A percentile compares a stretch with the other conserved stretches of the same genome.
Evolutionary conservation across 2,329 filamentous ascomycete species (phyloP).

Genomic region (Sporothrix mexicana): DNA sequence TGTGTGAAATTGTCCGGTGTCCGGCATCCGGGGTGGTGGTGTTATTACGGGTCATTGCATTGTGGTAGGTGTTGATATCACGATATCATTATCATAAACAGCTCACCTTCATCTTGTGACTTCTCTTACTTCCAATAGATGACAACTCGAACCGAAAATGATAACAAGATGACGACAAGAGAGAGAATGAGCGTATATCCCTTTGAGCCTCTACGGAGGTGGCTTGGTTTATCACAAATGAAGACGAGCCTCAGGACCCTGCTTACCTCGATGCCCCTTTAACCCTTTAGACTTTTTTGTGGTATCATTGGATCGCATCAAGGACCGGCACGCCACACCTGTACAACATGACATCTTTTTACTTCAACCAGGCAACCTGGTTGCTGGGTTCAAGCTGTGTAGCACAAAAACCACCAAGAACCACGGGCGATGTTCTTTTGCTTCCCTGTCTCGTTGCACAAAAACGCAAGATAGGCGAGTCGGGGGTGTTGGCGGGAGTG

Average conservation of each 20-base stretch:
- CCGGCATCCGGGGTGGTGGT: background rate
- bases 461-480: conserved; percentile 22
- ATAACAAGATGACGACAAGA: background rate
- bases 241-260: background rate
- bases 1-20: background rate
- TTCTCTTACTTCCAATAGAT: no score
- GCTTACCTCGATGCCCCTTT: no score
- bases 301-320: conserved; percentile 4
- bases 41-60: background rate
- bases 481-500: no score
- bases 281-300: no score
- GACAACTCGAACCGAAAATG: no score
- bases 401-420: background rate
- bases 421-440: background rate
- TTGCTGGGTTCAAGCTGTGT: background rate
- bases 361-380: background rate
- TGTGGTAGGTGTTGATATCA: background rate
- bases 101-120: background rate
- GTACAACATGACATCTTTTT: background rate
- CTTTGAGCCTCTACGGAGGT: background rate
- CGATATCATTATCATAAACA: background rate
- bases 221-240: background rate
- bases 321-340: background rate
- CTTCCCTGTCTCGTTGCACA: background rate
- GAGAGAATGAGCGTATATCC: background rate